These are phyloP conservation scores for Zygosaccharomyces lentus DNA, from an alignment of 805 yeast genomes.

Conservation along the genomic window DNA sequence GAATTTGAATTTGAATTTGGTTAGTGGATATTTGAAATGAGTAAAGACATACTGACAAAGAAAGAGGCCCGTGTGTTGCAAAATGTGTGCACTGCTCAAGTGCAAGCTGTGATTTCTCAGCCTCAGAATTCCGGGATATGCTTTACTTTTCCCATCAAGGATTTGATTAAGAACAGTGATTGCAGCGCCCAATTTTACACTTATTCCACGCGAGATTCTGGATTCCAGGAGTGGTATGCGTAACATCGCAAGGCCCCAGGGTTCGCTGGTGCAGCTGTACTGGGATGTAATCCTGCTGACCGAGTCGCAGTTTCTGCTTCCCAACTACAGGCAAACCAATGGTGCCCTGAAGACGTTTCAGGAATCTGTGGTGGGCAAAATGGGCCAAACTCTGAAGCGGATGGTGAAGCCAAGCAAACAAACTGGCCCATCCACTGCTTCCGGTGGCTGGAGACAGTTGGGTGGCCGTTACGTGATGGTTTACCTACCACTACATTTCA, in stretches of 20 bases:
- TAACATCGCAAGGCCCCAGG: constrained; percentile 23
- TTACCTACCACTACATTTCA: constrained; percentile 24
- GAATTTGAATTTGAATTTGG: background rate
- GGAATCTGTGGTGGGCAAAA: constrained; percentile 14
- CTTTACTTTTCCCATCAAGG: constrained; percentile 22
- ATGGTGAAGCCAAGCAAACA: constrained; percentile 12
- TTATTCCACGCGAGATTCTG: constrained; percentile 21
- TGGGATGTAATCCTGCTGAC: constrained; percentile 32
- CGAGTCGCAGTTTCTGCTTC: constrained; percentile 26
- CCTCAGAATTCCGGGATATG: constrained; percentile 19
- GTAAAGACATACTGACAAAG: constrained; percentile 10
- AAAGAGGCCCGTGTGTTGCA: constrained; percentile 19
- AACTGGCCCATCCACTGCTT: constrained; percentile 1
- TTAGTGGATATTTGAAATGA: constrained; percentile 1
- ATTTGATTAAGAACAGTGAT: constrained; percentile 19
- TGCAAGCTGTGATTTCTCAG: constrained; percentile 14
- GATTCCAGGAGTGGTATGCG: constrained; percentile 34
- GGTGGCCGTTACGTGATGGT: constrained; percentile 26
- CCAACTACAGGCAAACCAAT: constrained; percentile 3
- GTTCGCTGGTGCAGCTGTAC: constrained; percentile 23
- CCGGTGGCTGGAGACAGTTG: constrained; percentile 22
- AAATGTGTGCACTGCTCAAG: constrained; percentile 15
- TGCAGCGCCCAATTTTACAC: constrained; percentile 9
- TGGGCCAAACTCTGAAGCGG: background rate
- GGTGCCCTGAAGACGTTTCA: constrained; percentile 9